Percentiles rank a stretch among this genome's conserved stretches.
These are phyloP conservation scores for Wakefieldia striispora DNA, from an alignment of 768 basidiomycete genomes.

Conservation along the genomic window DNA sequence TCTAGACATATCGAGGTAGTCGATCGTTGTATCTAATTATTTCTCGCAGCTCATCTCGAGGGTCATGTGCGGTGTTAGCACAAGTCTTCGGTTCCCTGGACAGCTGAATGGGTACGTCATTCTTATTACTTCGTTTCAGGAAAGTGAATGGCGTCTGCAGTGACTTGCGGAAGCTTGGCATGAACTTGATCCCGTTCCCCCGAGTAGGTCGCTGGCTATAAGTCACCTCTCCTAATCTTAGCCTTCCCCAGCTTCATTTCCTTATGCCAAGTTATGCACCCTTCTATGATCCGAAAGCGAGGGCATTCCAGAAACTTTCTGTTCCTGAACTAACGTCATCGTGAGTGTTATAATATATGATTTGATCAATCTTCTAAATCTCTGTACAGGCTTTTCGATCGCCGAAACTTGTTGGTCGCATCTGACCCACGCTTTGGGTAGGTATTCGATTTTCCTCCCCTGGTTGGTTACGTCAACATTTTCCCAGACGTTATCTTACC, in stretches of 20 bases:
- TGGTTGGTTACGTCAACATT: not conserved
- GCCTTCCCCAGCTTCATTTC: conserved; percentile 76
- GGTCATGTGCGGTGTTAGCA: conserved; percentile 95
- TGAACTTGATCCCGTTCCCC: conserved; percentile 97
- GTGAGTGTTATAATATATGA: conserved; percentile 40
- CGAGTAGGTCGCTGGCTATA: conserved; percentile 51
- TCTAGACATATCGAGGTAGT: not conserved
- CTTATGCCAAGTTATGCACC: conserved; percentile 95
- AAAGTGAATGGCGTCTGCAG: conserved; percentile 34
- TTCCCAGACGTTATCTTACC: conserved; percentile 73
- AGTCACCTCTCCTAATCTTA: not conserved
- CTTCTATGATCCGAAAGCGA: conserved; percentile 65
- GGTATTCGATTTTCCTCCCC: not conserved
- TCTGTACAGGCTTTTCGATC: conserved; percentile 66
- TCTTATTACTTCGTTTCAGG: not conserved
- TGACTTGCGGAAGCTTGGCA: conserved; percentile 84
- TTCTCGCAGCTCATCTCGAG: conserved; percentile 65
- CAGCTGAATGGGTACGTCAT: conserved; percentile 77
- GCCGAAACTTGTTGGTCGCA: conserved; percentile 76
- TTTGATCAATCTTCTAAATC: not conserved
- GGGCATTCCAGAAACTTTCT: conserved; percentile 56
- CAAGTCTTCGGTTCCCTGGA: conserved; percentile 90
- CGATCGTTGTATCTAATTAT: not conserved
- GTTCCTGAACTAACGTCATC: conserved; percentile 71
- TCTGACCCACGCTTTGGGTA: conserved; percentile 79